These are phyloP conservation scores for Stephanodiscus triporus DNA, from an alignment of 108 stramenopile species.

Conservation along the genomic window DNA sequence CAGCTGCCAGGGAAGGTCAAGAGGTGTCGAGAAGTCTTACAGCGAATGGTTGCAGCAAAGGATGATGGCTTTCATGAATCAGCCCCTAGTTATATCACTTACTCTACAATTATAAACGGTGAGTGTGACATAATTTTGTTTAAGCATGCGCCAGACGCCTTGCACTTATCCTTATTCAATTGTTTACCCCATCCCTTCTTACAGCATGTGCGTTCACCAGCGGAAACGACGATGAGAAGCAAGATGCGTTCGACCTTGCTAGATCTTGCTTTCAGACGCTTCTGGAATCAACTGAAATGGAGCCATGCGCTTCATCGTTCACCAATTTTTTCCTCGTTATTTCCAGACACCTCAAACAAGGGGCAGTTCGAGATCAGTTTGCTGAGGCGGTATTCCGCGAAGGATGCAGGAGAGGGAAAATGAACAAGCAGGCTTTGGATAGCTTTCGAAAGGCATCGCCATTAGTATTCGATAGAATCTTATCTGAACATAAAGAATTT, in stretches of 20 bases:
- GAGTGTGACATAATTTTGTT: neutral
- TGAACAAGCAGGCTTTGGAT: constrained; percentile 24
- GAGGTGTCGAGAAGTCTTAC: constrained; percentile 36
- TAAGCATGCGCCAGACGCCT: neutral
- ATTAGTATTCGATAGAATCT: constrained; percentile 9
- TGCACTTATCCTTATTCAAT: neutral
- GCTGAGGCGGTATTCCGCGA: constrained; percentile 37
- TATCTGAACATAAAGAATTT: constrained; percentile 1
- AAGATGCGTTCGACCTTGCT: constrained; percentile 46
- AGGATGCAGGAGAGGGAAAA: constrained; percentile 27
- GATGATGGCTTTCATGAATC: constrained; percentile 36
- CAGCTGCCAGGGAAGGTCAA: constrained; percentile 22
- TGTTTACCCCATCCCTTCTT: neutral
- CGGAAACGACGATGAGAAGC: constrained; percentile 30
- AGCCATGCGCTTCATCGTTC: constrained; percentile 28
- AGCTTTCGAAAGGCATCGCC: constrained; percentile 43
- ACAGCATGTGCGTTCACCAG: constrained; percentile 39
- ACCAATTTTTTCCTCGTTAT: constrained; percentile 41
- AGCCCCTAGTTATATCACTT: constrained; percentile 38
- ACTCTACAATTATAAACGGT: constrained; percentile 47
- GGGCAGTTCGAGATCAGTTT: constrained; percentile 33
- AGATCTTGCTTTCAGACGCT: constrained; percentile 35
- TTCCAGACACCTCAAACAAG: constrained; percentile 25
- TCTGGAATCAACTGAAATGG: constrained; percentile 25
- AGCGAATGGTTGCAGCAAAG: constrained; percentile 28